Base-by-base conservation (phyloP, 2,329 filamentous ascomycete species). In the Neurospora sp. region DNA sequence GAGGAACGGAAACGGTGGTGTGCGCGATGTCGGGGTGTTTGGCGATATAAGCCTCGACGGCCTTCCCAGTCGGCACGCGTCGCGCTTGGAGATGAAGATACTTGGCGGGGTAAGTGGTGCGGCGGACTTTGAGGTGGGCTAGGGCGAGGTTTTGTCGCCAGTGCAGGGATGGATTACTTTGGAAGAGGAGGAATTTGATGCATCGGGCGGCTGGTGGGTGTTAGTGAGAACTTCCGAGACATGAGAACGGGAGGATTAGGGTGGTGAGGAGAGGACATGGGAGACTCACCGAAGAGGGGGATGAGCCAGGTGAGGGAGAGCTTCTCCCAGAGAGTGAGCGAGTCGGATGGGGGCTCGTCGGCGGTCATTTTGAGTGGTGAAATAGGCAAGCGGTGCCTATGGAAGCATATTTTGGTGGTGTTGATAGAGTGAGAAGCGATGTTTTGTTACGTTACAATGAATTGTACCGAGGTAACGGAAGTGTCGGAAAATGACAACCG, bases 121-220 rank as follows among this genome's bases (percentile, higher is more conserved):
- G 43, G 52, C 70, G 69, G 8, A 71, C 6, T 36, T 71, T 70
- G 8, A 71, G 52, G 28, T 69, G 68, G 0, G 68, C 40, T 17
- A 73, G 46, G 6, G 72, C 72, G 3, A 72, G 37, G 2, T 65
- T 46, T 66, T 73, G 72, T 1, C 71, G 71, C 71, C 70, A 72
- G 37, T 72, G 72, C 4, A 73, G 70, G 3, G 37, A 10, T 3
- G 67, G 10, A 12, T 70, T 70, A 11, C 43, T 17, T 10, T 67
- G 62, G 19, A 70, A 46, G 17, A 36, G 8, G n/a, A 72, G 69
- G 8, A 19, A 23, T 15, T 23, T 11, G 43, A 52, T 52, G 43
- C 19, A 52, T 3, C 43, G 43, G 1, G 37, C n/a, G 15, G 66
- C 72, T 71, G 66, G 65, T 33, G 15, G 5, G 19, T 36, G 52